Evolutionary conservation across 441 rosid genomes (phyloP), one percentile per base, ranked within the genome.

Genomic region (Arabidopsis lyrata): DNA sequence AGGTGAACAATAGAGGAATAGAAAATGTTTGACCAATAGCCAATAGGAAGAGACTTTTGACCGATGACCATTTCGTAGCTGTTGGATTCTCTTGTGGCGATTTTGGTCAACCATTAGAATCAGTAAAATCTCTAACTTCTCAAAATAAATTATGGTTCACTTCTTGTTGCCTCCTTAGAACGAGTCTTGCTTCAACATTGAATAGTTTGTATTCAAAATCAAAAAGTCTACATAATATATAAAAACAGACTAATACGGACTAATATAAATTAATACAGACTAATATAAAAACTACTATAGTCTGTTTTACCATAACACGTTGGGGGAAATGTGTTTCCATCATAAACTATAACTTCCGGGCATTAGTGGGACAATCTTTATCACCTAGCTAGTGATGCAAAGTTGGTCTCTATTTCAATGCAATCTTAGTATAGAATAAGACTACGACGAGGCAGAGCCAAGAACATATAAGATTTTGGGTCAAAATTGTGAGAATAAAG

Each of bases 391-490:
- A 29, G 41, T 29, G 86, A 86, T 8, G 93, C 91, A 65, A 86
- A 86, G 62, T 81, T 85, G 41, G 72, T 73, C 83, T 94, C 98
- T 82, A 94, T 73, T 66, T 90, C 92, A 36, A 94, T 86, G 87
- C 95, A 87, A 35, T 68, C 80, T 85, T 66, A 79, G 70, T 83
- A 89, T 27, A 90, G 78, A 27, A 49, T 80, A 54, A 84, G 88
- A 69, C 88, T 87, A 0, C 95, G 95, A 39, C 64, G 89, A 4
- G 97, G 95, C 72, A 92, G 73, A 65, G 85, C 75, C 64, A 92
- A 84, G 82, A 89, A 92, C 73, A 97, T 92, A 87, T 78, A 80
- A 58, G 42, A 54, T 14, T 44, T 47, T 70, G 36, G 59, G 66
- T 42, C 22, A 42, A 2, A 59, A 9, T 34, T n/a, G 44, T 70